These are phyloP conservation scores for Pontederia crassipes DNA, from an alignment of 176 grass and related monocot genomes.

Conservation along the genomic window DNA sequence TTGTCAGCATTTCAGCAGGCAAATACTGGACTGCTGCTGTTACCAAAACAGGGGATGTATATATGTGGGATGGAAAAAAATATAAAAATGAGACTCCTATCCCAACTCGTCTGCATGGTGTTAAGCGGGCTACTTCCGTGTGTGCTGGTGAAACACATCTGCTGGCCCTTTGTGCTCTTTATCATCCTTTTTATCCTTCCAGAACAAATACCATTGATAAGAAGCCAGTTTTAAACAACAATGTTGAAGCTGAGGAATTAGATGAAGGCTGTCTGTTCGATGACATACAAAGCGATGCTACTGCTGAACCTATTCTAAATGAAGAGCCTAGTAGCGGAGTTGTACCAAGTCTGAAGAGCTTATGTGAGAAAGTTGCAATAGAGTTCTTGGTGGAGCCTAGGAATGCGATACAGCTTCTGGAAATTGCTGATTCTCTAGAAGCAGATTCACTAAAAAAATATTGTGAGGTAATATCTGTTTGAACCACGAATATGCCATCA, in stretches of 20 bases:
- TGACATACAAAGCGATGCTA: constrained; percentile 30
- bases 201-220: constrained; percentile 32
- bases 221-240: constrained; percentile 28
- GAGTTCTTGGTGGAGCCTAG: constrained; percentile 79
- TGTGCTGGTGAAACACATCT: constrained; percentile 99
- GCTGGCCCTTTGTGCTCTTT: constrained; percentile 73
- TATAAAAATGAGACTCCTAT: constrained; percentile 51
- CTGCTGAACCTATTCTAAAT: constrained; percentile 21
- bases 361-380: constrained; percentile 91
- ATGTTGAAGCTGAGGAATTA: constrained; percentile 50
- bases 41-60: constrained; percentile 85
- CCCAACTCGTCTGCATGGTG: constrained; percentile 65
- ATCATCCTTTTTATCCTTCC: constrained; percentile 64
- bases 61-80: constrained; percentile 97
- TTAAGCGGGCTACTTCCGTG: constrained; percentile 81
- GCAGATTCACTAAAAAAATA: constrained; percentile 80
- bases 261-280: constrained; percentile 58
- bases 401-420: constrained; percentile 83
- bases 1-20: constrained; percentile 79
- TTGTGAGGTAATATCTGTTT: constrained; percentile 58
- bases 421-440: constrained; percentile 90
- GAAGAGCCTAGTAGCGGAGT: constrained; percentile 20
- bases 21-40: constrained; percentile 88
- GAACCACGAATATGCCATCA: background rate
- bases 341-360: constrained; percentile 64